Base-by-base conservation (phyloP, 2,329 filamentous ascomycete genomes). In the Nothophaeocryptopus gaeumannii region DNA sequence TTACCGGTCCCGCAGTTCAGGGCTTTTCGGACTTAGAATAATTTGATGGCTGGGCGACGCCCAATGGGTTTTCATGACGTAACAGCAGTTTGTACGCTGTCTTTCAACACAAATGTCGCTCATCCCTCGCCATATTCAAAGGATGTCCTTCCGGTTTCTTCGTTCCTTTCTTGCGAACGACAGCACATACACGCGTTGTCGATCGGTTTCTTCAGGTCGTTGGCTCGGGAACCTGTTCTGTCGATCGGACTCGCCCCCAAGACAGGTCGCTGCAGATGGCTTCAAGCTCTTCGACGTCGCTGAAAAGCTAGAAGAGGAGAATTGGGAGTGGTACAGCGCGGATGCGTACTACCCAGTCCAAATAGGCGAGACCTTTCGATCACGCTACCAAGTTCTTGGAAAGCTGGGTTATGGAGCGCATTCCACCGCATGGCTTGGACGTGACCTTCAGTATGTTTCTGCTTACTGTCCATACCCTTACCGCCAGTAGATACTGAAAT, bases 241-340 rank as follows among this genome's bases (percentile, higher is more conserved):
- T 10, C 40, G 13, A 26, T 43, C 40, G 3, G 20, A 5, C 29
- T 34, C 40, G 31, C 30, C 30, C 20, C n/a, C 40, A 11, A 43
- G 40, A 15, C 13, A n/a, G 10, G 14, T 43, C 31, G 26, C 40
- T 10, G 5, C 40, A 8, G 5, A 43, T 16, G 40, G 31, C 10
- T 34, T 34, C n/a, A 43, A 34, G 30, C 29, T 43, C 8, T 14
- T 43, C 8, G 31, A 26, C 31, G n/a, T n/a, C n/a, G n/a, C n/a
- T n/a, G 40, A 33, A 14, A 51, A 46, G n/a, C 8, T 53, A 8
- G 51, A 54, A 39, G 51, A 54, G 36, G 51, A 54, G 13, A 50
- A 36, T 26, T 43, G 31, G 37, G 35, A 16, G 0, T 40, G 42
- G 36, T 54, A 54, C 16, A 37, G 16, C 34, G 14, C 47, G 20